Base-by-base conservation (phyloP, 306 rosid species). In the Senna tora region DNA sequence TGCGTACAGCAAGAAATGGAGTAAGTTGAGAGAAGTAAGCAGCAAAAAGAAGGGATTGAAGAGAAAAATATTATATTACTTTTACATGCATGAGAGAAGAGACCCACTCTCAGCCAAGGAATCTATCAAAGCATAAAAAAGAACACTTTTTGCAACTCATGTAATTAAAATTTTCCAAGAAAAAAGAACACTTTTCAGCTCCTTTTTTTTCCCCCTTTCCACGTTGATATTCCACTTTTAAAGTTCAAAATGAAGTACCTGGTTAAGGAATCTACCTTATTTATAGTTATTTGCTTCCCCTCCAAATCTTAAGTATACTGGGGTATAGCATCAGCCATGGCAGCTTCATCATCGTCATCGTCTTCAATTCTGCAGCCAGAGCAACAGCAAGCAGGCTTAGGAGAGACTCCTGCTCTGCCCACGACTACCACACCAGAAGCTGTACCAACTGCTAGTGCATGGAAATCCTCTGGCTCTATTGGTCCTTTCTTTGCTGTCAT, bases 401-500 rank as follows among this genome's bases (percentile, higher is more conserved):
- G 74, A 36, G 72, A 62, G 46, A 63, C 77, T 22, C 64, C 51
- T 39, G 55, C 77, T 41, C 73, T 50, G 71, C 67, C 59, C 5
- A 34, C 1, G 14, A 49, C 34, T 66, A 33, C 45, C 22, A 36
- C 39, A 36, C 78, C 76, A 28, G 69, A 62, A 68, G 63, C 71
- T 15, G 71, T 53, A 2, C 53, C 82, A 16, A 73, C 45, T 51
- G 30, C 73, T 15, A 49, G 71, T 59, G 53, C 76, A 20, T 84
- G 88, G 85, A 28, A 66, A 8, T 85, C 91, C 12, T 81, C 89
- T 4, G 93, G 96, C 2, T 89, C 96, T 13, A 52, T 91, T n/a
- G 88, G 79, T 0, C 96, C 96, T 11, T 89, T 91, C 55, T 81
- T 91, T 8, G 96, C 75, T 1, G 97, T 91, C 39, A 87, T 91